Evolutionary conservation across 2,329 filamentous ascomycete genomes (phyloP).

Genomic region (Atkinsonella hypoxylon): DNA sequence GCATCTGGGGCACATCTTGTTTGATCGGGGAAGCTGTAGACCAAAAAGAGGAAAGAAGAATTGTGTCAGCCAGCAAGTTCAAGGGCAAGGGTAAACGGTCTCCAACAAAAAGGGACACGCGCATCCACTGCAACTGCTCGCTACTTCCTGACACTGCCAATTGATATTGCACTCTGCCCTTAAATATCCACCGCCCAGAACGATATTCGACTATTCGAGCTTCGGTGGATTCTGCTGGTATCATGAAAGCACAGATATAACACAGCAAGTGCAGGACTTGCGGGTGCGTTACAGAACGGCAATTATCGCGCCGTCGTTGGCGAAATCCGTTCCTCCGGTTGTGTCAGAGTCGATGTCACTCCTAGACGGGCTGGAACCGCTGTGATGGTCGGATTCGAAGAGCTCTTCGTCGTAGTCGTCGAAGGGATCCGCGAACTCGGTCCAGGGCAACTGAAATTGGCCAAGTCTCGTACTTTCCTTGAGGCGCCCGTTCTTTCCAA

Average conservation of each 20-base stretch:
- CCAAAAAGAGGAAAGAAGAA: constrained; percentile 14
- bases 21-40: constrained; percentile 76
- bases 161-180: neutral
- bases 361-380: neutral
- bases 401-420: constrained; percentile 28
- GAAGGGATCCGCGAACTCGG: constrained; percentile 19
- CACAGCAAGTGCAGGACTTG: neutral
- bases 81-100: constrained; percentile 15
- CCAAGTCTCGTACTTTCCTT: constrained; percentile 17
- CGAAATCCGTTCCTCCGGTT: constrained; percentile 11
- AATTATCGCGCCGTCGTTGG: constrained; percentile 13
- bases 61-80: constrained; percentile 31
- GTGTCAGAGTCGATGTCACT: constrained; percentile 11
- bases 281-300: neutral
- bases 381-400: constrained; percentile 10
- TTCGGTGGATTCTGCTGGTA: neutral
- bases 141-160: neutral
- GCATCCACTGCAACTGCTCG: constrained; percentile 9
- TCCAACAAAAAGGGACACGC: constrained; percentile 13
- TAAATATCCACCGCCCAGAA: neutral
- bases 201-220: neutral
- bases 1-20: constrained; percentile 77
- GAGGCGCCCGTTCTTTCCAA: constrained; percentile 3
- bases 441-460: constrained; percentile 15
- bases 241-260: neutral